Evolutionary conservation across 352 stramenopile genomes (phyloP).

Genomic region (Elongisporangium prolatum): DNA sequence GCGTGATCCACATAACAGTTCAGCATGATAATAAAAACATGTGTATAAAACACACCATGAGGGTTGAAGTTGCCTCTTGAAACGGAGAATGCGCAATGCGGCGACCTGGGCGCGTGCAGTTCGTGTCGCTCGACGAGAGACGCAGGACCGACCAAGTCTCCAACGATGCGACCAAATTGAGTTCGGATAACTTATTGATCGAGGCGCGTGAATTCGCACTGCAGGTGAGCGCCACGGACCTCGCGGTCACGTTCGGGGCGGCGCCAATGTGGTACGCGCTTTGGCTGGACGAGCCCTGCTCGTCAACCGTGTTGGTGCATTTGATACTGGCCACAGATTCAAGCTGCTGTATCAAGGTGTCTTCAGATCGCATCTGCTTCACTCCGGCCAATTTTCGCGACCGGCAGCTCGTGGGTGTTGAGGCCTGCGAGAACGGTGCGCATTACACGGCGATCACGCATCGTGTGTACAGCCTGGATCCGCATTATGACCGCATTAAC

Average conservation of each 20-base stretch:
- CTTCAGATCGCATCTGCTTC: constrained; percentile 70
- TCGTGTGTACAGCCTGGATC: constrained; percentile 61
- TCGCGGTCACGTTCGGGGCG: constrained; percentile 53
- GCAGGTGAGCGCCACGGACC: constrained; percentile 41
- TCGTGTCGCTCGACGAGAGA: neutral
- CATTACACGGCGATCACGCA: constrained; percentile 52
- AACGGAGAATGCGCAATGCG: neutral
- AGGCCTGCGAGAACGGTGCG: constrained; percentile 37
- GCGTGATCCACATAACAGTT: neutral
- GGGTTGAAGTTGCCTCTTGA: neutral
- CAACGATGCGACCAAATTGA: neutral
- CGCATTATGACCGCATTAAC: constrained; percentile 47
- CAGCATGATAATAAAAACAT: too few species aligned
- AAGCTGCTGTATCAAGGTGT: constrained; percentile 35
- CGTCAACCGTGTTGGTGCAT: constrained; percentile 66
- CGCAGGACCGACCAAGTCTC: neutral
- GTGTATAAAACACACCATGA: neutral
- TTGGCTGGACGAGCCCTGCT: constrained; percentile 44
- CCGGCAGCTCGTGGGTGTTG: constrained; percentile 63
- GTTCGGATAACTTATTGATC: neutral
- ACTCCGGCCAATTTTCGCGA: constrained; percentile 46
- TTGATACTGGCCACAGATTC: constrained; percentile 48
- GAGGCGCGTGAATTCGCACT: constrained; percentile 9
- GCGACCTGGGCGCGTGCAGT: neutral
- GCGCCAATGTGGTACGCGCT: constrained; percentile 55